Evolutionary conservation across 106 monocot genomes (phyloP).

Genomic region (Dendrobium nobile): DNA sequence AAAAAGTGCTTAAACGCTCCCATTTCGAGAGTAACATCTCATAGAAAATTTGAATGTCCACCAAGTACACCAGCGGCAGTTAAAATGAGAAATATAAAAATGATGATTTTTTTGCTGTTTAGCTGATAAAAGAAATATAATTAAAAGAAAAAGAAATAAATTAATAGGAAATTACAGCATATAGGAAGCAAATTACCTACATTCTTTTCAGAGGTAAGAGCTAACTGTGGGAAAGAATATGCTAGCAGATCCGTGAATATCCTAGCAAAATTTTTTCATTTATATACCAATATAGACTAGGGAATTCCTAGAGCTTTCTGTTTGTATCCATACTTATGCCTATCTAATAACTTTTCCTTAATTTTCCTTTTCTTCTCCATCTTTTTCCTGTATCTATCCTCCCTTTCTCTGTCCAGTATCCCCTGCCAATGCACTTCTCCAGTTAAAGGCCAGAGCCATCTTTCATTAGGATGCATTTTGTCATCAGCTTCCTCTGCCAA

Average conservation of each 20-base stretch:
- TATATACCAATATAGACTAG: not conserved
- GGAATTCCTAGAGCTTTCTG: constrained; percentile 60
- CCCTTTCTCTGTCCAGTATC: constrained; percentile 71
- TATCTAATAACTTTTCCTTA: constrained; percentile 73
- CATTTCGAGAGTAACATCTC: too few relatives aligned
- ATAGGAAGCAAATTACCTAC: not conserved
- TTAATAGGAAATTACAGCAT: not conserved
- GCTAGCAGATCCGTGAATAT: not conserved
- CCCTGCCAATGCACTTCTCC: constrained; percentile 87
- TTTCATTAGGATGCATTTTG: constrained; percentile 19
- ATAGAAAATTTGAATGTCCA: too few relatives aligned
- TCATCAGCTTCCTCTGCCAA: constrained; percentile 90
- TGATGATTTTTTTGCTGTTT: not conserved
- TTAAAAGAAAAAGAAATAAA: not conserved
- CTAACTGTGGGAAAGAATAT: not conserved
- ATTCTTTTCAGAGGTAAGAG: not conserved
- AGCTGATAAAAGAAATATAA: not conserved
- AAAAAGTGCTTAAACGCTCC: too few relatives aligned
- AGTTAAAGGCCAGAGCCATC: constrained; percentile 78
- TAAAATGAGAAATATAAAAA: not conserved
- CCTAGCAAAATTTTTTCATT: not conserved
- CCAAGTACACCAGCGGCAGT: not conserved
- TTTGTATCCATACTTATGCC: constrained; percentile 77
- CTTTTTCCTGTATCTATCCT: constrained; percentile 68
- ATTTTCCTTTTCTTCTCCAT: constrained; percentile 72